These are phyloP conservation scores for Colletotrichum karsti DNA, from an alignment of 2,329 filamentous ascomycete species.

Conservation along the genomic window DNA sequence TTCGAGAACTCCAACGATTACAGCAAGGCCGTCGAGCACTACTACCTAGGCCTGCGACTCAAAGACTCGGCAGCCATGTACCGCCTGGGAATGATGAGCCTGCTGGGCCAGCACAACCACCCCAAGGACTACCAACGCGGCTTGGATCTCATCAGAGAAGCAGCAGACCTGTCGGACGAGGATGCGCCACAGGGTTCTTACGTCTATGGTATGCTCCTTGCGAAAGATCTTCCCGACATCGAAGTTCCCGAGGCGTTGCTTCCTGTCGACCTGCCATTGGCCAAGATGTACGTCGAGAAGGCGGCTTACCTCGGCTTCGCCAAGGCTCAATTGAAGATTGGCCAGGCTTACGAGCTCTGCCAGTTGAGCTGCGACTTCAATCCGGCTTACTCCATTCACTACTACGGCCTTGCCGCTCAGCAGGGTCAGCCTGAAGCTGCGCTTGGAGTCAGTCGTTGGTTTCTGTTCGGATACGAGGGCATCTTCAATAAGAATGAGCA, in stretches of 20 bases:
- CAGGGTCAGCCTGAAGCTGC: constrained; percentile 95
- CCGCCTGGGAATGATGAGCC: constrained; percentile 95
- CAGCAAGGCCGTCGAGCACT: constrained; percentile 89
- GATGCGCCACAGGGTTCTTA: constrained; percentile 97
- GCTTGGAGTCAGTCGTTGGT: constrained; percentile 98
- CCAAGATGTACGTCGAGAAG: constrained; percentile 93
- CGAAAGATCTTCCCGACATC: constrained; percentile 91
- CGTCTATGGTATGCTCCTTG: constrained; percentile 93
- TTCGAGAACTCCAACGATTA: constrained; percentile 96
- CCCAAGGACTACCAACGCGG: constrained; percentile 81
- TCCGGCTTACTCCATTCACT: constrained; percentile 90
- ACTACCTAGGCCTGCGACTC: constrained; percentile 80
- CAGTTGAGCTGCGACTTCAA: constrained; percentile 95
- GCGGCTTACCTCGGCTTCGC: constrained; percentile 95
- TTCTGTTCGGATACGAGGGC: constrained; percentile 92
- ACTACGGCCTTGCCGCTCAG: constrained; percentile 90
- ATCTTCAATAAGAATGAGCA: constrained; percentile 96
- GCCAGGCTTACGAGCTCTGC: constrained; percentile 92
- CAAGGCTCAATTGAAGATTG: constrained; percentile 97
- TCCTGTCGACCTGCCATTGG: constrained; percentile 74
- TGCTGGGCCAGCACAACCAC: constrained; percentile 93
- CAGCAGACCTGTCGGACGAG: constrained; percentile 90
- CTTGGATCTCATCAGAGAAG: constrained; percentile 82
- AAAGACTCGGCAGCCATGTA: constrained; percentile 88
- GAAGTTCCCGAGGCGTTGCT: constrained; percentile 76